Evolutionary conservation across 2,329 filamentous ascomycete genomes (phyloP), one percentile per base, ranked within the genome.

Genomic region (Talaromyces sp.): DNA sequence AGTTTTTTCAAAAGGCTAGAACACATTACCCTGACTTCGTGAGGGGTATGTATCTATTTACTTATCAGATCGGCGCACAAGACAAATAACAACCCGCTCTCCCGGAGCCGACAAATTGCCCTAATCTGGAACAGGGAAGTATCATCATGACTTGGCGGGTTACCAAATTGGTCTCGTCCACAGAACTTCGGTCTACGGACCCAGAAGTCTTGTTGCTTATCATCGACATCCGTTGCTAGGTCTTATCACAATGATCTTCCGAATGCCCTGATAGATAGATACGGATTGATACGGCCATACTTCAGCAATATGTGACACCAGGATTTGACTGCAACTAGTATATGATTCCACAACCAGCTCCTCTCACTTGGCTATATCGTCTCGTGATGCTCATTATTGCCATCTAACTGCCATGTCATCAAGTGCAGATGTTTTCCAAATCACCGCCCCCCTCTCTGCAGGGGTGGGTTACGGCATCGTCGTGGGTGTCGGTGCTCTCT

Each of bases 381-480:
- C 16, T 14, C 24, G 47, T 27, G 14, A 50, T 50, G 24, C 7
- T 50, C 47, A 31, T 50, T 50, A 9, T 31, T 50, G 14, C 11
- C 47, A 31, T 27, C 47, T 50, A n/a, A 27, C 13, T 19, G 7
- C 13, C 47, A 50, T 50, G 47, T 31, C 47, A 31, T 16, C 47
- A 16, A 31, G 24, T 16, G 47, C 47, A 50, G 47, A 50, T 50
- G 24, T 50, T 16, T 50, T 50, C 14, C 24, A 50, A 50, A 50
- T 50, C 47, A 24, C 47, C 47, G 54, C 43, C 9, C 37, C 33
- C 65, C 60, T 62, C 14, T 63, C 56, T 10, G 54, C 59, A 8
- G 63, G 59, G 5, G 33, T 62, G 43, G 58, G 47, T 22, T 52
- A 64, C 35, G 52, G 60, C 39, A 33, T 52, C 8, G 47, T 56